Conservation (phyloP, 73 alveolate species). For the Paramecium pentaurelia region DNA sequence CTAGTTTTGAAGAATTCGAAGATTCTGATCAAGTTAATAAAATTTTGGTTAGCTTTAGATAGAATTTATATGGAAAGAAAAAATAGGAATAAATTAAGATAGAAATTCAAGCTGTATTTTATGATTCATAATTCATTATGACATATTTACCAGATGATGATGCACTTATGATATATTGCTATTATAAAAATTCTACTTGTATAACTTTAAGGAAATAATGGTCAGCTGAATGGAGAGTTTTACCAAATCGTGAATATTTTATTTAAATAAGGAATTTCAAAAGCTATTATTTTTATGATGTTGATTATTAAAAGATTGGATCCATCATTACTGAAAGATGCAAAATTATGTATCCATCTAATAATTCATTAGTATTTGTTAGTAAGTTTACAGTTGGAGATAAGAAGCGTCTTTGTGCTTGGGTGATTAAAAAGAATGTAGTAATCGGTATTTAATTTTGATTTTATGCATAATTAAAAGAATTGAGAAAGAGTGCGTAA, state of each 20-base stretch:
- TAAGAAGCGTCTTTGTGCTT: neutral
- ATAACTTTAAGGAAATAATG: constrained; percentile 65
- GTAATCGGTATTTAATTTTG: constrained; percentile 29
- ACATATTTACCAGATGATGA: constrained; percentile 78
- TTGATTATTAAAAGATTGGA: constrained; percentile 85
- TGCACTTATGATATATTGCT: constrained; percentile 67
- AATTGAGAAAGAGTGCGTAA: neutral
- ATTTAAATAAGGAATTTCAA: constrained; percentile 45
- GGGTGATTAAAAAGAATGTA: constrained; percentile 47
- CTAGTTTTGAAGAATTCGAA: constrained; percentile 38
- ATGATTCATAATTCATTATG: constrained; percentile 73
- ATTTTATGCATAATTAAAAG: neutral
- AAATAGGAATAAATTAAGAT: constrained; percentile 62
- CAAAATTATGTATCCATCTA: constrained; percentile 90
- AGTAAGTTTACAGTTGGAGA: constrained; percentile 80
- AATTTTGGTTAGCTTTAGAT: neutral
- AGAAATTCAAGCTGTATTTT: constrained; percentile 69
- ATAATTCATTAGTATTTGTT: constrained; percentile 75
- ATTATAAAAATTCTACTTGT: constrained; percentile 66
- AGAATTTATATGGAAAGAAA: constrained; percentile 77
- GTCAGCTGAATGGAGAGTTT: constrained; percentile 81
- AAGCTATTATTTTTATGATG: constrained; percentile 64
- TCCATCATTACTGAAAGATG: constrained; percentile 73
- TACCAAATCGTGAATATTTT: constrained; percentile 86
- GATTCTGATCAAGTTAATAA: constrained; percentile 54